Conservation (phyloP, 2,329 filamentous ascomycete genomes). For the Trichophyton mentagrophytes region DNA sequence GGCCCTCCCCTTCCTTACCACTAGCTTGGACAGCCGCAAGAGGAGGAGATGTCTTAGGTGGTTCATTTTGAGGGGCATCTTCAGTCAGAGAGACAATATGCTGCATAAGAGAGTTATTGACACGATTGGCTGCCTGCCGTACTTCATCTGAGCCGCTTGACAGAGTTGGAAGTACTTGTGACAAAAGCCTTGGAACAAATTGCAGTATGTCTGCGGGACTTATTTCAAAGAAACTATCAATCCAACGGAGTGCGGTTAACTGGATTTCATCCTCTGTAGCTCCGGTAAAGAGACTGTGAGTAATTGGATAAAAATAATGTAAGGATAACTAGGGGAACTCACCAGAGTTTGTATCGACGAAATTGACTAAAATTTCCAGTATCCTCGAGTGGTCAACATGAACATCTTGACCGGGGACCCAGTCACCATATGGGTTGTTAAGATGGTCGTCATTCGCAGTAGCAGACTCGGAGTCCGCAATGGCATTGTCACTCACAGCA, state of each 20-base stretch:
- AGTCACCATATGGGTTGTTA: constrained; percentile 68
- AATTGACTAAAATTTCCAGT: constrained; percentile 78
- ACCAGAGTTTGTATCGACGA: constrained; percentile 72
- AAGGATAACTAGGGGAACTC: constrained; percentile 4
- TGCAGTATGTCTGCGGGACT: constrained; percentile 92
- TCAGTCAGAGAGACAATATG: constrained; percentile 87
- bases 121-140: constrained; percentile 71
- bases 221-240: constrained; percentile 92
- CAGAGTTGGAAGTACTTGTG: constrained; percentile 85
- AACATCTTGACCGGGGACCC: constrained; percentile 94
- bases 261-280: constrained; percentile 72
- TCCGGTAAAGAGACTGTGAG: constrained; percentile 11
- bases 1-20: constrained; percentile 19
- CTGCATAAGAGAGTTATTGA: constrained; percentile 83
- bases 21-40: constrained; percentile 32
- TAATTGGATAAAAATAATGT: background rate
- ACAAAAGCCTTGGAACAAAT: constrained; percentile 83
- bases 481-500: constrained; percentile 43
- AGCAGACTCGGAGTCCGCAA: constrained; percentile 35
- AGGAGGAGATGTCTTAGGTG: constrained; percentile 24
- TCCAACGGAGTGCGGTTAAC: constrained; percentile 83
- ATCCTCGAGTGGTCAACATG: constrained; percentile 88
- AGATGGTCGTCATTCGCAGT: constrained; percentile 44
- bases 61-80: constrained; percentile 40
- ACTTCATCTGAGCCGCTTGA: constrained; percentile 84